These are phyloP conservation scores for Hypoxylon lenormandii DNA, from an alignment of 495 filamentous ascomycete species.

Conservation along the genomic window DNA sequence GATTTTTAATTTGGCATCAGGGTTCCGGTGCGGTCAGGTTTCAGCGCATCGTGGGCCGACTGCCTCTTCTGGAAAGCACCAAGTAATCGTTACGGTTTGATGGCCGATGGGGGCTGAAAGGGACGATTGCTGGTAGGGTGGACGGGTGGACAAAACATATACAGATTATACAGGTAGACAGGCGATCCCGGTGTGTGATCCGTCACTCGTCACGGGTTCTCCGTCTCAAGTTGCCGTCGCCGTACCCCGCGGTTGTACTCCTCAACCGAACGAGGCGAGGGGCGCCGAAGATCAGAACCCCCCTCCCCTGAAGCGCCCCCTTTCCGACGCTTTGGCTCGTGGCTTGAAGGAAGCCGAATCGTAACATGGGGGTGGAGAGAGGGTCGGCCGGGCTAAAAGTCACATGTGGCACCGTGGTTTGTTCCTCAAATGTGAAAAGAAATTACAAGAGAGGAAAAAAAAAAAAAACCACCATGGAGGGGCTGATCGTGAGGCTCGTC, in stretches of 20 bases:
- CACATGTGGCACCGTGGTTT: slow-evolving; percentile 2
- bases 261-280: slow-evolving; percentile 37
- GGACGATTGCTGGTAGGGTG: slow-evolving; percentile 32
- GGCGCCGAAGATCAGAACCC: slow-evolving; percentile 19
- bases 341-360: slow-evolving; percentile 30
- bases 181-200: slow-evolving; percentile 39
- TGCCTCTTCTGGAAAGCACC: slow-evolving; percentile 47
- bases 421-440: background rate
- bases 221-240: slow-evolving; percentile 40
- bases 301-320: slow-evolving; percentile 20
- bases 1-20: slow-evolving; percentile 38
- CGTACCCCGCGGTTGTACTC: slow-evolving; percentile 34
- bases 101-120: slow-evolving; percentile 46
- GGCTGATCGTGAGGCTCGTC: slow-evolving; percentile 51
- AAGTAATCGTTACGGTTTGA: slow-evolving; percentile 30
- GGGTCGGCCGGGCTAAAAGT: background rate
- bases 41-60: slow-evolving; percentile 46
- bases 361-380: too few species aligned
- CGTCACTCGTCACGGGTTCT: slow-evolving; percentile 39
- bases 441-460: slow-evolving; percentile 13
- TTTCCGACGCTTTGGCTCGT: slow-evolving; percentile 45
- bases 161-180: too few species aligned
- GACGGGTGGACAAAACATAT: too few species aligned
- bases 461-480: slow-evolving; percentile 32
- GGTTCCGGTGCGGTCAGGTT: slow-evolving; percentile 41